Evolutionary conservation across 495 filamentous ascomycete genomes (phyloP).

Genomic region (Aspergillus bertholletiae): DNA sequence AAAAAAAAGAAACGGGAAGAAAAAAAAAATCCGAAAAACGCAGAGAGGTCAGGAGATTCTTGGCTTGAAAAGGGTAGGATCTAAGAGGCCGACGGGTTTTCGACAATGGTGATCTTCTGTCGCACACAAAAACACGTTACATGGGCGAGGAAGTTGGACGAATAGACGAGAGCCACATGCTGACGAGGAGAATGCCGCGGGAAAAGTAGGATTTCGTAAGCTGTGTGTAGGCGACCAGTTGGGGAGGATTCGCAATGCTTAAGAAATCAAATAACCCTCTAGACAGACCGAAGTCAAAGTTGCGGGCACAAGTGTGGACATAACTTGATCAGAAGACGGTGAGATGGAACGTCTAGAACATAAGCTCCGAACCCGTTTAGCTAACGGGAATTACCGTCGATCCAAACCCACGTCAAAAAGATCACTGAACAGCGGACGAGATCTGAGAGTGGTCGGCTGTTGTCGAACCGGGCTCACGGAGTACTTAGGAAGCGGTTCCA

Average conservation of each 20-base stretch:
- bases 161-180: conserved; percentile 45
- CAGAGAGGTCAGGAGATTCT: conserved; percentile 9
- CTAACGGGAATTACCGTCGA: conserved; percentile 11
- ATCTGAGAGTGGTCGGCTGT: too few species aligned
- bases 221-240: not conserved
- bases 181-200: conserved; percentile 19
- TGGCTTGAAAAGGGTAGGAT: conserved; percentile 10
- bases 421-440: too few species aligned
- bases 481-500: not conserved
- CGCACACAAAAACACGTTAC: conserved; percentile 38
- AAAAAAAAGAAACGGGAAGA: conserved; percentile 7
- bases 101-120: conserved; percentile 18
- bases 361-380: conserved; percentile 13
- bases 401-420: conserved; percentile 13
- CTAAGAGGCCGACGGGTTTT: conserved; percentile 6
- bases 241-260: conserved; percentile 6
- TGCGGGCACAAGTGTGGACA: conserved; percentile 13
- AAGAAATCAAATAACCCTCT: conserved; percentile 5
- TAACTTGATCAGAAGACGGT: conserved; percentile 19
- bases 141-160: conserved; percentile 30
- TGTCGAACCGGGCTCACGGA: not conserved
- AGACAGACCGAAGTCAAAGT: conserved; percentile 18
- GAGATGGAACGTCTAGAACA: conserved; percentile 38
- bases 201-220: conserved; percentile 3
- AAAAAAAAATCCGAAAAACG: not conserved